Evolutionary conservation across 345 rosid genomes (phyloP).

Genomic region (Gossypium raimondii): DNA sequence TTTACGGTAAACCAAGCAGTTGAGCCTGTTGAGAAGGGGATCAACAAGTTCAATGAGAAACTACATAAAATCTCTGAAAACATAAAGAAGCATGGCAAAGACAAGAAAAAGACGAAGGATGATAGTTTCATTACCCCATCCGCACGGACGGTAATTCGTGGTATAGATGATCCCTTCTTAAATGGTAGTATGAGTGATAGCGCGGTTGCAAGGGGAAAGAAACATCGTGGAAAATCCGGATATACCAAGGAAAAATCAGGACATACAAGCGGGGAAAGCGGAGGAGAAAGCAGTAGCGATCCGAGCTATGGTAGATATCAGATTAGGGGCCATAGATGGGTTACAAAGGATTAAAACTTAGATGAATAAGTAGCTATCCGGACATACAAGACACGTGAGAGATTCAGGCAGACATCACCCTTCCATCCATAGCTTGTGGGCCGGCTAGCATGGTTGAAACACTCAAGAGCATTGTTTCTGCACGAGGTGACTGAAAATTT

Average conservation of each 20-base stretch:
- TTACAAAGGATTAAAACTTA: constrained; percentile 55
- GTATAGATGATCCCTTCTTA: constrained; percentile 93
- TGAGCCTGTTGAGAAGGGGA: constrained; percentile 93
- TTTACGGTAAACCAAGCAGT: constrained; percentile 96
- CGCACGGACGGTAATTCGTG: constrained; percentile 68
- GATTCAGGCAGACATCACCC: background rate
- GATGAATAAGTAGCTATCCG: background rate
- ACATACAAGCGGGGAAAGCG: constrained; percentile 79
- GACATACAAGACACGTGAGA: background rate
- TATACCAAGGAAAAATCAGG: constrained; percentile 56
- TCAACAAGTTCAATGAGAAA: constrained; percentile 83
- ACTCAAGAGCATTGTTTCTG: background rate
- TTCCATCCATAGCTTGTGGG: background rate
- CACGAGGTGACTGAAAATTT: constrained; percentile 2
- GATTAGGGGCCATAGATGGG: constrained; percentile 77
- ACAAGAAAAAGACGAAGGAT: constrained; percentile 71
- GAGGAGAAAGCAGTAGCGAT: constrained; percentile 97
- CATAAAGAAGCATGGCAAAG: constrained; percentile 81
- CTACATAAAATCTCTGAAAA: constrained; percentile 80
- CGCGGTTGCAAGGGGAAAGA: constrained; percentile 61
- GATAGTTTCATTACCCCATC: constrained; percentile 64
- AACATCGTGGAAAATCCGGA: constrained; percentile 68
- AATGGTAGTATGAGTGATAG: constrained; percentile 89
- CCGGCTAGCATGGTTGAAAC: constrained; percentile 1
- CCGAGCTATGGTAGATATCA: constrained; percentile 69